phyloP scores from a whole-genome alignment of 1,284 basidiomycete species.

The Cystobasidium slooffiae region DNA sequence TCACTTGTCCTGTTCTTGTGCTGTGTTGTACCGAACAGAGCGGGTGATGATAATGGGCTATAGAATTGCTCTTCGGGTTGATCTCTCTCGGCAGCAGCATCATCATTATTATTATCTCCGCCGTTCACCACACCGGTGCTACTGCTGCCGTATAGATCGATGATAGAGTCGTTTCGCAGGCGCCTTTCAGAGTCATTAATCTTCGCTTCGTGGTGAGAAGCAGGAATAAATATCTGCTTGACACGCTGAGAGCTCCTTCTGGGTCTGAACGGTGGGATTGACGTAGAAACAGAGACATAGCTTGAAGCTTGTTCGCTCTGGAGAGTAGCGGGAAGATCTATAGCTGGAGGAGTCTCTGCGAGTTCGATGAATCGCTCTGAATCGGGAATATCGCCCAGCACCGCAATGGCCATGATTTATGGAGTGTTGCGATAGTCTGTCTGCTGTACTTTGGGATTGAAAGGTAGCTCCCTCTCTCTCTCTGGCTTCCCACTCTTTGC shows the following conservation, averaged over 20 bases:
- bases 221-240: slow-evolving; percentile 4
- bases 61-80: slow-evolving; percentile 7
- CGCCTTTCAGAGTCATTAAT: not conserved
- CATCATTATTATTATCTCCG: not conserved
- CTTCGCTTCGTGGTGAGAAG: not conserved
- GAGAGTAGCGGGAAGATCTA: not conserved
- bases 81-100: not conserved
- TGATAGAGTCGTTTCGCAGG: too few relatives aligned
- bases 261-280: not conserved
- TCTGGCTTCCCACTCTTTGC: too few relatives aligned
- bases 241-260: slow-evolving; percentile 3
- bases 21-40: not conserved
- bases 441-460: too few relatives aligned
- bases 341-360: not conserved
- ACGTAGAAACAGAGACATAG: not conserved
- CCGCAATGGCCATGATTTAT: not conserved
- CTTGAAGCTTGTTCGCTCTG: not conserved
- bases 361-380: slow-evolving; percentile 29
- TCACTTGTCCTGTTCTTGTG: not conserved
- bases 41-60: slow-evolving; percentile 10
- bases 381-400: not conserved
- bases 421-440: not conserved
- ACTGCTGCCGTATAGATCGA: not conserved
- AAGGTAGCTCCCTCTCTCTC: too few relatives aligned
- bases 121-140: not conserved